Base-by-base conservation (phyloP, 306 rosid species). In the Oemleria cerasiformis region DNA sequence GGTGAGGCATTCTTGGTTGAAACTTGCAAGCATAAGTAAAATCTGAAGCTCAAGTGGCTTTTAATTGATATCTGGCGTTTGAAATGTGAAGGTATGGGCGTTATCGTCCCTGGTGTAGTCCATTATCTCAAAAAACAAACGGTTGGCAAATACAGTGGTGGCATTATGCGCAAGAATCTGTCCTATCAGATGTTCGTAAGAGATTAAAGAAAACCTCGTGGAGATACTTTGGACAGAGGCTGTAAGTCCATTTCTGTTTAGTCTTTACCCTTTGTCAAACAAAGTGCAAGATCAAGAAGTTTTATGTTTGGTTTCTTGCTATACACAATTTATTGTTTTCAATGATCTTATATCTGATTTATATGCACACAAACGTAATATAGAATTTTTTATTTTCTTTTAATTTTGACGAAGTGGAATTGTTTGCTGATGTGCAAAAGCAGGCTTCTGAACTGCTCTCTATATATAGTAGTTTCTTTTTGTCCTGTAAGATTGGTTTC, bases 151-250 rank as follows among this genome's bases (percentile, higher is more conserved):
- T 80, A 72, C 43, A 70, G 55, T 93, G 98, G 98, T 93, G 98
- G 98, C 98, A 61, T 40, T 93, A 93, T 88, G 98, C 94, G 4
- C 96, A 87, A 57, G 87, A 88, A 80, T 89, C 97, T 71, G 89
- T 93, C 67, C 88, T 93, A 63, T 88, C 87, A 5, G 97, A 93
- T 84, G 92, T 91, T 67, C 88, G 83, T 61, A 91, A 81, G 86
- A 91, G 80, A 75, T 77, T 88, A 59, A 93, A 82, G 86, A 93
- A 84, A 88, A 83, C 88, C 43, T 93, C 98, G 5, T 93, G 96
- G 98, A 87, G 88, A 91, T 87, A 88, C 74, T 80, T 93, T 47
- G 93, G 94, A 67, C 86, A 86, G 77, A 86, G 96, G 75, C 75
- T 93, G 98, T 93, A 84, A 83, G 98, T 60, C 20, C 49, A 73